Evolutionary conservation across 2,329 filamentous ascomycete genomes (phyloP), one percentile per base, ranked within the genome.

Genomic region (Penicillium decumbens): DNA sequence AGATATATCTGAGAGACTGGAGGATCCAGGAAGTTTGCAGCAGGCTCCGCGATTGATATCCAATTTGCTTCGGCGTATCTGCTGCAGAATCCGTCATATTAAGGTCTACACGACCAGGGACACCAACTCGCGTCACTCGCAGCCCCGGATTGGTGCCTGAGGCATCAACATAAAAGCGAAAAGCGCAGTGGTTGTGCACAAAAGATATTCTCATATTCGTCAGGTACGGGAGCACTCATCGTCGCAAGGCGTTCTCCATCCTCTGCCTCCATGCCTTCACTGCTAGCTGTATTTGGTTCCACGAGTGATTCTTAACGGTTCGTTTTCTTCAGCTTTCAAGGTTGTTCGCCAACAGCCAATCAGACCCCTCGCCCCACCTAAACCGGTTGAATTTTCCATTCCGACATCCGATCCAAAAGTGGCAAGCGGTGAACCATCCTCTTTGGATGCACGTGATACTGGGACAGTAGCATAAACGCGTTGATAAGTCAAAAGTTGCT

Each of bases 121-220:
- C 23, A 12, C 38, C 38, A 40, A 27, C 38, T 40, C 38, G 38
- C 40, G 57, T 54, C 53, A 59, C 50, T 56, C 29, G 50, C 49
- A 46, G 20, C 43, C 47, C 50, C 43, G 33, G 20, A n/a, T 54
- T 37, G 28, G 23, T 56, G 55, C 57, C 53, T 59, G 48, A 58
- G 58, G 57, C 58, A 47, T 20, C 44, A 42, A 32, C 20, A 23
- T 27, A 27, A 24, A 18, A 18, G 15, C 15, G 15, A 18, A n/a
- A 40, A 9, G 7, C n/a, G 20, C 12, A 12, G 20, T 40, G 12
- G 12, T 40, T 23, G 37, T 23, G 9, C 33, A 23, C 15, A 15
- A 10, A 9, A 37, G 20, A 8, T 6, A 18, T 20, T 37, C 2
- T 20, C 3, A 37, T 37, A 37, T 37, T 37, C 15, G 20, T 40